phyloP scores from a whole-genome alignment of 2,329 filamentous ascomycete genomes.

The Conoideocrella luteorostrata region DNA sequence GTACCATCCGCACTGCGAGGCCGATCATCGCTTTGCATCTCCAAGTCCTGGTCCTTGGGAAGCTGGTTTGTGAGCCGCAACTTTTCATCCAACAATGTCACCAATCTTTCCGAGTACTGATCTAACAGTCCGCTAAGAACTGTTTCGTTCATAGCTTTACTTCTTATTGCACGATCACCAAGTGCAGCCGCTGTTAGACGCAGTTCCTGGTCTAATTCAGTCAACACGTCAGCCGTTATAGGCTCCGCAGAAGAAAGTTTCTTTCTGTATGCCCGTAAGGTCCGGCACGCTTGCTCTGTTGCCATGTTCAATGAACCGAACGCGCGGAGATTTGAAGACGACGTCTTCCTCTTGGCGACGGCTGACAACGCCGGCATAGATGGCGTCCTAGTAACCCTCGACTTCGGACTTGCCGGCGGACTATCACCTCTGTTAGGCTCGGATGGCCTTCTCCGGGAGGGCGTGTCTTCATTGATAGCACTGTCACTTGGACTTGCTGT shows the following conservation, averaged over 20 bases:
- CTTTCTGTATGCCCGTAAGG: slow-evolving; percentile 55
- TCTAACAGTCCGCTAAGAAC: slow-evolving; percentile 61
- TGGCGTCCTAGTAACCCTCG: slow-evolving; percentile 41
- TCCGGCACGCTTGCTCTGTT: slow-evolving; percentile 58
- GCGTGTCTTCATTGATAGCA: slow-evolving; percentile 37
- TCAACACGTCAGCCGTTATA: slow-evolving; percentile 51
- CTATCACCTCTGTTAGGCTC: slow-evolving; percentile 38
- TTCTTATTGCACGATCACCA: slow-evolving; percentile 49
- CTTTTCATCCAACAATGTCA: slow-evolving; percentile 67
- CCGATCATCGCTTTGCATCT: slow-evolving; percentile 22
- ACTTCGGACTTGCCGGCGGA: slow-evolving; percentile 44
- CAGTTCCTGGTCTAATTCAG: slow-evolving; percentile 59
- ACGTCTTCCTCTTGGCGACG: slow-evolving; percentile 43
- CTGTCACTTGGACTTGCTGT: slow-evolving; percentile 35
- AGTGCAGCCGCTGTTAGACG: slow-evolving; percentile 56
- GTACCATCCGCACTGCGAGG: slow-evolving; percentile 28
- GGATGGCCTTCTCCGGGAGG: slow-evolving; percentile 42
- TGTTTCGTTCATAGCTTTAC: slow-evolving; percentile 49
- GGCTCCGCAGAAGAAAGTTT: slow-evolving; percentile 52
- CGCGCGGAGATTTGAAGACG: slow-evolving; percentile 38
- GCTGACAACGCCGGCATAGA: slow-evolving; percentile 46
- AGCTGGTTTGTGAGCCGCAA: slow-evolving; percentile 42
- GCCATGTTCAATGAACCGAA: slow-evolving; percentile 54
- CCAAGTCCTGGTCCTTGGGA: slow-evolving; percentile 21
- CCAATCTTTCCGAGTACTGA: slow-evolving; percentile 67